Base-by-base conservation (phyloP, 495 filamentous ascomycete species). In the Cryomyces antarcticus region DNA sequence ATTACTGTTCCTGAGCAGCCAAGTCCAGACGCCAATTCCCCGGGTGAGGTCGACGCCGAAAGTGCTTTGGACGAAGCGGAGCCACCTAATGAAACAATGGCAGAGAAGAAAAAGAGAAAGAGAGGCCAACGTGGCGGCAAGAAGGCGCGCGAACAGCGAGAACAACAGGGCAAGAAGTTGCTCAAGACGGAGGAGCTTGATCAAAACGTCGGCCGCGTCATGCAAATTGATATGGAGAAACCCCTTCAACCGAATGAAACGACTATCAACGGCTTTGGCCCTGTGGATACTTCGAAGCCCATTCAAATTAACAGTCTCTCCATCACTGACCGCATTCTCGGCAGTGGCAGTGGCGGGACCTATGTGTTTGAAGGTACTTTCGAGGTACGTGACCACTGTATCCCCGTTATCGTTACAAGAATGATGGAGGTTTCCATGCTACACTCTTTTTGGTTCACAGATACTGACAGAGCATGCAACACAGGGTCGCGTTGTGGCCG, bases 401-500 rank as follows among this genome's bases (percentile, higher is more conserved):
- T 31, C 4, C 31, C 11, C 2, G 38, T 3, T 36, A 3, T 36
- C 33, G 1, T 36, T 36, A 27, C 38, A 13, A 17, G 10, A 28
- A 40, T 1, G 7, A 9, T 27, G 2, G n/a, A 27, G 27, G n/a
- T 27, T 40, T 10, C 10, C n/a, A 10, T 40, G n/a, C 17, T 24
- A 24, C 17, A 24, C 17, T 24, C 17, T 24, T 24, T 24, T 24
- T 24, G 17, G 17, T 24, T 24, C 17, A 24, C 17, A 24, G 1
- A 24, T 24, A 24, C 17, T 24, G 17, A 24, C 17, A 24, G 2
- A 24, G 17, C 17, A 24, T 2, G 17, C 17, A 24, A 24, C 30
- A 7, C 35, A 93, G 52, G 85, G 87, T 17, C 78, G 86, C 49
- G 80, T 83, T 37, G 92, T 97, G 13, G 89, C 89, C 1, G 85